These are phyloP conservation scores for Aspergillus novofumigatus DNA, from an alignment of 2,329 filamentous ascomycete species.

Conservation along the genomic window DNA sequence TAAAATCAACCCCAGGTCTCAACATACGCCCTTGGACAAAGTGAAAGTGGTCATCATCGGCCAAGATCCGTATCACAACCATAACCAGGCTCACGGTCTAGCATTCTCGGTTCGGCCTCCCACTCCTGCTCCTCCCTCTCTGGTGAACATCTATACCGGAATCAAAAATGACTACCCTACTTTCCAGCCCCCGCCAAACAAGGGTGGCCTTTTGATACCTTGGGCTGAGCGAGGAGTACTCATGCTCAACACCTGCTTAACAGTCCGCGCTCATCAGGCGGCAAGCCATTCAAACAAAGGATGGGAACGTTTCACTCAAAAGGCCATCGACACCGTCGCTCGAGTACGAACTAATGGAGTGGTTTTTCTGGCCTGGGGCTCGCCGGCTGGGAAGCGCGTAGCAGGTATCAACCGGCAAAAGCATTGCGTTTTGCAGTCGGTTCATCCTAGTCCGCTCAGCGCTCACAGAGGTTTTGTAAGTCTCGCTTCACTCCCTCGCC, in stretches of 20 bases:
- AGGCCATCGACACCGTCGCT: constrained; percentile 81
- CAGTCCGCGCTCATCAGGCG: constrained; percentile 82
- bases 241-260: constrained; percentile 90
- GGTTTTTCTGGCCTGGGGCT: constrained; percentile 93
- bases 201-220: constrained; percentile 76
- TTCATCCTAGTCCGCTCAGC: constrained; percentile 91
- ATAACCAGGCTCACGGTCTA: constrained; percentile 92
- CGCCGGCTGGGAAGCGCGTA: constrained; percentile 75
- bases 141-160: constrained; percentile 88
- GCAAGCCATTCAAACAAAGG: constrained; percentile 81
- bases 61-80: constrained; percentile 95
- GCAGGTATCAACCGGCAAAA: constrained; percentile 65
- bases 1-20: constrained; percentile 63
- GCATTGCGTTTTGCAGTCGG: constrained; percentile 79
- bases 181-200: constrained; percentile 71
- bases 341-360: constrained; percentile 74
- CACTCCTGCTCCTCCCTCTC: constrained; percentile 79
- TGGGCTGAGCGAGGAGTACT: constrained; percentile 94
- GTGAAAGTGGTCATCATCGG: constrained; percentile 93
- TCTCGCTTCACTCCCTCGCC: constrained; percentile 11
- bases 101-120: constrained; percentile 93
- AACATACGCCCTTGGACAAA: constrained; percentile 79
- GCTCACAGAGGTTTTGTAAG: constrained; percentile 72
- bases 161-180: constrained; percentile 83
- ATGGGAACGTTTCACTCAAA: constrained; percentile 92